Evolutionary conservation across 2,329 filamentous ascomycete genomes (phyloP).

Genomic region (Diplodia seriata): DNA sequence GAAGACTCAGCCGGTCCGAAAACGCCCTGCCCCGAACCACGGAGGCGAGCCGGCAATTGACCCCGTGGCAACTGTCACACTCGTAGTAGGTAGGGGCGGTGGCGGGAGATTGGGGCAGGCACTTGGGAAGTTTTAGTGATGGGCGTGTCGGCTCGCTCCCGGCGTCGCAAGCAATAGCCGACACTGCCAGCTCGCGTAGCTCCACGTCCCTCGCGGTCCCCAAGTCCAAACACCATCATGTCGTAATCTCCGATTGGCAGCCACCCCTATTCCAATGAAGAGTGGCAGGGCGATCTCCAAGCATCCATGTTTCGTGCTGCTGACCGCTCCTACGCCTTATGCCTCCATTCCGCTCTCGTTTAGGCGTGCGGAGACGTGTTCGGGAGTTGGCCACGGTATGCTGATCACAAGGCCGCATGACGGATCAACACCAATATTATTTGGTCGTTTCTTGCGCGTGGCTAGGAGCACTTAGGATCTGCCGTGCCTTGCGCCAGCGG

Average conservation of each 20-base stretch:
- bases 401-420: slow-evolving; percentile 1
- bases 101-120: too few species aligned
- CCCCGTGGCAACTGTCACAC: background rate
- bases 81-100: background rate
- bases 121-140: too few species aligned
- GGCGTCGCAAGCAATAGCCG: background rate
- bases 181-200: background rate
- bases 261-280: slow-evolving; percentile 1
- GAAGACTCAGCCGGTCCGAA: slow-evolving; percentile 5
- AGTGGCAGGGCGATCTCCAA: background rate
- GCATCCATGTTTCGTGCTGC: background rate
- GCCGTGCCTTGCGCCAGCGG: background rate
- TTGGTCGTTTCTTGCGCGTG: background rate
- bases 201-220: too few species aligned
- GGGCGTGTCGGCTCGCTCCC: slow-evolving; percentile 1
- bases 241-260: slow-evolving; percentile 13
- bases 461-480: too few species aligned
- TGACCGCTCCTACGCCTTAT: background rate
- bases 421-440: slow-evolving; percentile 19
- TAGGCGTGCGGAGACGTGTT: background rate
- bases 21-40: background rate
- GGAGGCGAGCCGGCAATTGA: background rate
- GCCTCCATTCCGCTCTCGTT: background rate
- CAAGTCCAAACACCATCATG: too few species aligned
- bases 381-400: background rate